These are phyloP conservation scores for Pugionium cornutum DNA, from an alignment of 345 rosid species.

Conservation along the genomic window DNA sequence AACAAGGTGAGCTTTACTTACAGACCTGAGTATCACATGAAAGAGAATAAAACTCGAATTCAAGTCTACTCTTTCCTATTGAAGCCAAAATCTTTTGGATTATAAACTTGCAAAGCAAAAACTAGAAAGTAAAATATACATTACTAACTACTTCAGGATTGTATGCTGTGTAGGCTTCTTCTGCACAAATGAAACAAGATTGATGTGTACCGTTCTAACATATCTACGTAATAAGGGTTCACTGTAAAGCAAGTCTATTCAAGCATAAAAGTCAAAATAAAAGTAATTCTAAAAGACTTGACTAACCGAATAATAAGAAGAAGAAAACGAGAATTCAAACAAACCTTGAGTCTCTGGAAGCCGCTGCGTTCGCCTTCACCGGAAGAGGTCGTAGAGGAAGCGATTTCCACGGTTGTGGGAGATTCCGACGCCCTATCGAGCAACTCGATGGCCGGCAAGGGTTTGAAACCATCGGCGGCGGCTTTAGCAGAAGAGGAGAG, in stretches of 20 bases:
- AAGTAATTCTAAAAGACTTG: constrained; percentile 13
- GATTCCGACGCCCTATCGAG: constrained; percentile 46
- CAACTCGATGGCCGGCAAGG: constrained; percentile 73
- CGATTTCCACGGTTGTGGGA: constrained; percentile 54
- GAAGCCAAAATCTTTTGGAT: too few relatives aligned
- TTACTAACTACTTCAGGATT: too few relatives aligned
- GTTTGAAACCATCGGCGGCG: constrained; percentile 62
- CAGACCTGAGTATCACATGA: too few relatives aligned
- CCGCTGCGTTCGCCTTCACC: constrained; percentile 16
- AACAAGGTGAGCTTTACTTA: too few relatives aligned
- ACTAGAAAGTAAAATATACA: too few relatives aligned
- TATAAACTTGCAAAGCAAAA: too few relatives aligned
- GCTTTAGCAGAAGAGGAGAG: constrained; percentile 55
- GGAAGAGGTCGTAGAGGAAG: constrained; percentile 41
- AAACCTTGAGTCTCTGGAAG: constrained; percentile 63
- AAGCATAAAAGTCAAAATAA: constrained; percentile 20
- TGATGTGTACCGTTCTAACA: not conserved
- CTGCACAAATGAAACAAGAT: not conserved
- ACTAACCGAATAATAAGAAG: constrained; percentile 7
- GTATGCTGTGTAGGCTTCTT: too few relatives aligned
- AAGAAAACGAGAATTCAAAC: not conserved
- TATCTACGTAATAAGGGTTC: too few relatives aligned
- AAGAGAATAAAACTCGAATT: too few relatives aligned
- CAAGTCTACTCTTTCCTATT: too few relatives aligned
- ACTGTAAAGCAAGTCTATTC: not conserved